Evolutionary conservation across 176 grass and related monocot genomes (phyloP).

Genomic region (Alloteropsis semialata): DNA sequence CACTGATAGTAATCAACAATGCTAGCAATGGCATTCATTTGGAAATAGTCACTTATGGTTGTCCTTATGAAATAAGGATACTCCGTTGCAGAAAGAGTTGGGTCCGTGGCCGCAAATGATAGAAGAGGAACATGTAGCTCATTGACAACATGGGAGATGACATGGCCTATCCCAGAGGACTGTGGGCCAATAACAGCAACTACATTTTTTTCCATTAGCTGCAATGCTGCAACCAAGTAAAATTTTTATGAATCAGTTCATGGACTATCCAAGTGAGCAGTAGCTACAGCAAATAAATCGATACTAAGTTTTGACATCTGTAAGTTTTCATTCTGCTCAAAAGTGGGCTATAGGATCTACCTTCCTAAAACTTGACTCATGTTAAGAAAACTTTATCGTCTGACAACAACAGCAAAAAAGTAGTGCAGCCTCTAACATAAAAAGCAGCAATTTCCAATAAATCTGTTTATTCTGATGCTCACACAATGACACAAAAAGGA

Average conservation of each 20-base stretch:
- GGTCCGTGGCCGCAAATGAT: conserved; percentile 78
- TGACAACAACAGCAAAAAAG: background rate
- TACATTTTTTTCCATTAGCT: conserved; percentile 70
- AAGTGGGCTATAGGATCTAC: background rate
- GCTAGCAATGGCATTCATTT: conserved; percentile 72
- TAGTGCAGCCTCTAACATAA: conserved; percentile 1
- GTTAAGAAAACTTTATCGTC: background rate
- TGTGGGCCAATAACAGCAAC: conserved; percentile 76
- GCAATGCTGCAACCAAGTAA: conserved; percentile 54
- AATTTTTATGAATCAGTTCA: conserved; percentile 25
- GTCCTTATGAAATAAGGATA: conserved; percentile 77
- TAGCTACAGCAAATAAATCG: background rate
- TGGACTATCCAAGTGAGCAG: conserved; percentile 15
- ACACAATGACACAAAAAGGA: conserved; percentile 25
- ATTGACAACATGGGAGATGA: conserved; percentile 72
- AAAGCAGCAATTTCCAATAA: background rate
- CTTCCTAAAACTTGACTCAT: background rate
- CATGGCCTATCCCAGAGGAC: conserved; percentile 73
- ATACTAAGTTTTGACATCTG: background rate
- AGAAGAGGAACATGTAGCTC: conserved; percentile 73
- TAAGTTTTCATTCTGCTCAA: conserved; percentile 18
- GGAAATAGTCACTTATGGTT: conserved; percentile 68
- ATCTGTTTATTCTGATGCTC: conserved; percentile 13
- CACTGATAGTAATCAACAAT: conserved; percentile 77
- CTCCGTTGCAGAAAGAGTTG: conserved; percentile 72